Percentiles rank a stretch among this genome's conserved stretches.
Evolutionary conservation across 2,329 filamentous ascomycete species (phyloP).

Genomic region (Niveomyces coronatus): DNA sequence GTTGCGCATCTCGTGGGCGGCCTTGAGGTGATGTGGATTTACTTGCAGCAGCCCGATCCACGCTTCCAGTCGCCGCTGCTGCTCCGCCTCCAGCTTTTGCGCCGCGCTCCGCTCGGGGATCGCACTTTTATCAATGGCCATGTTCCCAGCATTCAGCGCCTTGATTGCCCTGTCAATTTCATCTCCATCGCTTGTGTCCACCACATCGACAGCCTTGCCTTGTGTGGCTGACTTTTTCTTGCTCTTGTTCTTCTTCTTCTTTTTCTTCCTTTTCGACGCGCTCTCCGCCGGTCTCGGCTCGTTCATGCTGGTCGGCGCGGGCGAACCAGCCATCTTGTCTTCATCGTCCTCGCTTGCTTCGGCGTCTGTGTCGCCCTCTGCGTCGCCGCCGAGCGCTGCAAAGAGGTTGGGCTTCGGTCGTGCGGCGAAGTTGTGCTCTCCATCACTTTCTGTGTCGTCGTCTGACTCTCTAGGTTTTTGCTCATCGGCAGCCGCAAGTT

Average conservation of each 20-base stretch:
- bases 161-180: slow-evolving; percentile 47
- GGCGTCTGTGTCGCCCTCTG: slow-evolving; percentile 31
- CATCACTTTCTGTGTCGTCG: slow-evolving; percentile 22
- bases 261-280: slow-evolving; percentile 25
- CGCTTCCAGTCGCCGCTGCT: slow-evolving; percentile 19
- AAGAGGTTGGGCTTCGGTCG: slow-evolving; percentile 35
- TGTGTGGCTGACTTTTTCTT: slow-evolving; percentile 23
- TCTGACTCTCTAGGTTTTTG: slow-evolving; percentile 12
- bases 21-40: slow-evolving; percentile 65
- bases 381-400: slow-evolving; percentile 38
- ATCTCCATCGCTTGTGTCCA: slow-evolving; percentile 27
- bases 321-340: slow-evolving; percentile 9
- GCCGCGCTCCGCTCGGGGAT: neutral
- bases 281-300: slow-evolving; percentile 12
- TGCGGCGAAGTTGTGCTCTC: slow-evolving; percentile 23
- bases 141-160: slow-evolving; percentile 32
- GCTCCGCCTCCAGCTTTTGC: slow-evolving; percentile 2
- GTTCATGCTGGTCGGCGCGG: slow-evolving; percentile 23
- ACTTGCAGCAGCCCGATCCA: slow-evolving; percentile 33
- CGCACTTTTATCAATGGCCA: slow-evolving; percentile 8
- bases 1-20: slow-evolving; percentile 77
- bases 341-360: slow-evolving; percentile 24
- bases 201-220: slow-evolving; percentile 10
- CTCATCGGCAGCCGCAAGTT: slow-evolving; percentile 25
- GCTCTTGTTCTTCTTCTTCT: slow-evolving; percentile 30